phyloP scores from a whole-genome alignment of 129 eudicot genomes.

The Helianthus annuus region HanXRQr2.0-SUNRISE NC_035437.2:13994998-13995497 shows the following conservation, averaged over 20 bases:
- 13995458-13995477: neutral
- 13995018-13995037: neutral
- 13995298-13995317: neutral
- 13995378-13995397: constrained; percentile 57
- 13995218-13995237: constrained; percentile 55
- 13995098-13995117: constrained; percentile 65
- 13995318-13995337: constrained; percentile 1
- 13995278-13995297: constrained; percentile 63
- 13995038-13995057: constrained; percentile 1
- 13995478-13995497: neutral
- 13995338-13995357: constrained; percentile 25
- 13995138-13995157: constrained; percentile 38
- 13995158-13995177: neutral
- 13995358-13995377: constrained; percentile 80
- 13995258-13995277: constrained; percentile 73
- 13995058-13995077: constrained; percentile 28
- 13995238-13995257: constrained; percentile 72
- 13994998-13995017: constrained; percentile 16
- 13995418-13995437: neutral
- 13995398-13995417: constrained; percentile 42
- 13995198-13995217: constrained; percentile 10
- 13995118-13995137: constrained; percentile 74
- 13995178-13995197: neutral
- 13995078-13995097: constrained; percentile 42
- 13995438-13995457: neutral